A percentile compares a stretch with the other conserved stretches of the same genome.
Conservation (phyloP, 352 stramenopile genomes). For the Phytophthora tentaculata region DNA sequence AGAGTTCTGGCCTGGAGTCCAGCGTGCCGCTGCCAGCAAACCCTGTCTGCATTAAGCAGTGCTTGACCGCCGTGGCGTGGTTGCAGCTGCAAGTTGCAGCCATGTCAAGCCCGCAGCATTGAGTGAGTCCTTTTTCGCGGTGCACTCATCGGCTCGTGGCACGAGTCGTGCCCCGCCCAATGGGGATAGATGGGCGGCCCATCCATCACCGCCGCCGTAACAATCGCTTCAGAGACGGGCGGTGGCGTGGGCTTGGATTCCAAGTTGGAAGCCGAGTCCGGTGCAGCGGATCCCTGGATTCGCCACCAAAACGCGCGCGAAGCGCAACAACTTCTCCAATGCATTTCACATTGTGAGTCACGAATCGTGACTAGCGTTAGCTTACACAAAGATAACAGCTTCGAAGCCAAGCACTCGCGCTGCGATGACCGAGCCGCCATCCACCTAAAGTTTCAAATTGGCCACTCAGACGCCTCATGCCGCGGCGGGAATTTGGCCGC, state of each 20-base stretch:
- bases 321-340: background rate
- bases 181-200: no score
- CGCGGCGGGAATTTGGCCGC: conserved; percentile 10
- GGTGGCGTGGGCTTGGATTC: background rate
- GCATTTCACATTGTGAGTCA: background rate
- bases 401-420: background rate
- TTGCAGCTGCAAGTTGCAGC: conserved; percentile 15
- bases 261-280: no score
- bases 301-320: conserved; percentile 11
- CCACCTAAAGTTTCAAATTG: conserved; percentile 25
- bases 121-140: conserved; percentile 20
- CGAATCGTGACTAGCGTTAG: conserved; percentile 13
- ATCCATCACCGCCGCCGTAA: conserved; percentile 19
- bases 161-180: no score
- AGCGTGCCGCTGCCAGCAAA: no score
- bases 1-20: conserved; percentile 11
- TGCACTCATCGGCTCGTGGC: conserved; percentile 18
- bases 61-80: conserved; percentile 8
- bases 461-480: conserved; percentile 10
- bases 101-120: background rate
- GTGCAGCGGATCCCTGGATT: conserved; percentile 17
- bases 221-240: conserved; percentile 22
- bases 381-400: conserved; percentile 13
- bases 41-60: no score
- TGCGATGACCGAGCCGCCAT: conserved; percentile 4